These are phyloP conservation scores for Casuarina glauca DNA, from an alignment of 306 rosid genomes.

Conservation along the genomic window DNA sequence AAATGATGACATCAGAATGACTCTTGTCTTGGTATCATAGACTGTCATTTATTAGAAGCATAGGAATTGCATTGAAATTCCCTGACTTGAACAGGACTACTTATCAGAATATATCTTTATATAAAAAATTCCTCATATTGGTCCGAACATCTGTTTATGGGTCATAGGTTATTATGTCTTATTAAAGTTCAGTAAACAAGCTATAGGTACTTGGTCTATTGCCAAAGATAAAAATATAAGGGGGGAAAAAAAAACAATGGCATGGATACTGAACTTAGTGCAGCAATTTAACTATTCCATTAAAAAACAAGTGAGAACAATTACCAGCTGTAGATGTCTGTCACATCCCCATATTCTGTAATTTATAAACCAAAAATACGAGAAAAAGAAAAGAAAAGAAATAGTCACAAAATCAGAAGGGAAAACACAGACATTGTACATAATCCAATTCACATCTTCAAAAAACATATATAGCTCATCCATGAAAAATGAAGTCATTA, in stretches of 20 bases:
- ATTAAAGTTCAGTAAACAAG: neutral
- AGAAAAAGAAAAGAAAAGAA: slow-evolving; percentile 21
- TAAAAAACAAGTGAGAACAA: slow-evolving; percentile 23
- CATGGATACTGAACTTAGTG: neutral
- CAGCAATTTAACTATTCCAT: slow-evolving; percentile 14
- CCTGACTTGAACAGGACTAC: neutral
- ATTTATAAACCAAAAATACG: neutral
- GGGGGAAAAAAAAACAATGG: neutral
- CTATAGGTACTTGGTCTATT: too few relatives aligned
- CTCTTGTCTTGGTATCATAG: neutral
- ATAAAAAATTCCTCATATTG: neutral
- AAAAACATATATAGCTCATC: neutral
- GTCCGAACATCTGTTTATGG: neutral
- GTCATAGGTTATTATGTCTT: neutral
- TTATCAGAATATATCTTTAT: neutral
- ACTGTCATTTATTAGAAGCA: neutral
- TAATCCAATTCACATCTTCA: neutral
- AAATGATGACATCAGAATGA: neutral
- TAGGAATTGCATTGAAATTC: neutral
- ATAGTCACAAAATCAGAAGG: slow-evolving; percentile 12
- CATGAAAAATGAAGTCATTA: neutral
- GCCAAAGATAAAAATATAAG: neutral
- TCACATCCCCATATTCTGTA: slow-evolving; percentile 93
- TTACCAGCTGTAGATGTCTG: slow-evolving; percentile 93
- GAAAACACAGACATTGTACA: neutral